Evolutionary conservation across 768 basidiomycete species (phyloP).

Genomic region (Russula olivacea): DNA sequence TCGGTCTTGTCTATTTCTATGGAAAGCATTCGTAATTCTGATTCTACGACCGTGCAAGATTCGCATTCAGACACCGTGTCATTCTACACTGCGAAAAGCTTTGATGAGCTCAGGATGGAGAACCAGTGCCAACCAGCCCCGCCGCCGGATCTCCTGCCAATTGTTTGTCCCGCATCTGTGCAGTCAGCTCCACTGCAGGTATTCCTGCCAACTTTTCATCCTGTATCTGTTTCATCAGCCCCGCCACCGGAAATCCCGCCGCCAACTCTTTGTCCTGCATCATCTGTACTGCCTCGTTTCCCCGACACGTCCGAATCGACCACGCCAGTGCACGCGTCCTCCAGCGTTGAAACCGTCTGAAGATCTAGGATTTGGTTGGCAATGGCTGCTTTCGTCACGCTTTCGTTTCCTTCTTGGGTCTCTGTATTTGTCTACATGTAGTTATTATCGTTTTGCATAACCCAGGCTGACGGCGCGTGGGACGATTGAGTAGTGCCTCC

Average conservation of each 20-base stretch:
- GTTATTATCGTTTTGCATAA: too few relatives aligned
- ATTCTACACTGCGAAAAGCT: not conserved
- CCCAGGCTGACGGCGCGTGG: too few relatives aligned
- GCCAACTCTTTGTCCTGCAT: not conserved
- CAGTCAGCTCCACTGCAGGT: too few relatives aligned
- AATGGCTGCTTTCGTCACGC: too few relatives aligned
- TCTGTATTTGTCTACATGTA: too few relatives aligned
- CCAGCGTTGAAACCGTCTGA: not conserved
- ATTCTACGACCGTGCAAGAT: not conserved
- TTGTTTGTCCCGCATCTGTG: too few relatives aligned
- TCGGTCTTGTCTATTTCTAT: not conserved
- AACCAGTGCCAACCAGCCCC: not conserved
- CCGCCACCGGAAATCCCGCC: not conserved
- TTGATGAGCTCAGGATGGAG: not conserved
- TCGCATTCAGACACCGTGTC: not conserved
- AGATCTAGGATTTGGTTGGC: too few relatives aligned
- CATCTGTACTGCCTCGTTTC: conserved; percentile 28
- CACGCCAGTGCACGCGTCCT: not conserved
- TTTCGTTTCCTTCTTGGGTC: too few relatives aligned
- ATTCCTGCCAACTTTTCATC: too few relatives aligned
- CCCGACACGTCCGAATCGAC: conserved; percentile 10
- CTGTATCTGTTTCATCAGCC: too few relatives aligned
- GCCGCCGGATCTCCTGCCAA: too few relatives aligned
- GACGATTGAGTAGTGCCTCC: too few relatives aligned
- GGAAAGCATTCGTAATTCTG: not conserved